Percentiles rank a stretch among this genome's conserved stretches.
These are phyloP conservation scores for Quercus phellos DNA, from an alignment of 331 rosid species.

Conservation along the genomic window DNA sequence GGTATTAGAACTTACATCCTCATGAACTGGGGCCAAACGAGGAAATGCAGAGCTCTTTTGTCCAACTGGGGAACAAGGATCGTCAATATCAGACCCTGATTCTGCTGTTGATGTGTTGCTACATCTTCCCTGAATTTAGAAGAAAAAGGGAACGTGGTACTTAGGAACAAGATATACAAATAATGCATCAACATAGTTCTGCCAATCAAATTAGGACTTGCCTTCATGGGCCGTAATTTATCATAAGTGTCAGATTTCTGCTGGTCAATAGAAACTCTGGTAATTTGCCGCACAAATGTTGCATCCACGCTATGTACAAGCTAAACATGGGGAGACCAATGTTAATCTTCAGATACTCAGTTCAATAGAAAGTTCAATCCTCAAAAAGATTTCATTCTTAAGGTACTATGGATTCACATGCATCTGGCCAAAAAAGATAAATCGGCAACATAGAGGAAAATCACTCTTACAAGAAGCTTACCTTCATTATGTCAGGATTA, in stretches of 20 bases:
- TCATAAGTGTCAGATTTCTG: constrained; percentile 36
- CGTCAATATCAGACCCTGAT: constrained; percentile 61
- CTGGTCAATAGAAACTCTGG: constrained; percentile 37
- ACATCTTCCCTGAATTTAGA: constrained; percentile 45
- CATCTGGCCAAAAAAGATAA: background rate
- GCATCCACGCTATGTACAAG: constrained; percentile 55
- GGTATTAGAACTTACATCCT: constrained; percentile 55
- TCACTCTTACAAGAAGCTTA: background rate
- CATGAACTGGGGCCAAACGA: constrained; percentile 58
- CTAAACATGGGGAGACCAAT: constrained; percentile 37
- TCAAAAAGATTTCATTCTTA: background rate
- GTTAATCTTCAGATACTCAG: constrained; percentile 2
- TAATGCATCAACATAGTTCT: background rate
- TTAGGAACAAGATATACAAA: background rate
- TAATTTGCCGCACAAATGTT: constrained; percentile 56
- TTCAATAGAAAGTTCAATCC: constrained; percentile 1
- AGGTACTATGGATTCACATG: background rate
- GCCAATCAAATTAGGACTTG: constrained; percentile 10
- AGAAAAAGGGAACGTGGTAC: background rate
- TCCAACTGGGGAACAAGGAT: constrained; percentile 46
- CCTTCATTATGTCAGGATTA: constrained; percentile 83
- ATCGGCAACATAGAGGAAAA: background rate
- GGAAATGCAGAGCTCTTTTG: constrained; percentile 44
- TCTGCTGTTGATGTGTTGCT: constrained; percentile 59
- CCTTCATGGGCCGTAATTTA: constrained; percentile 49